Percentiles rank a stretch among this genome's conserved stretches.
phyloP scores from a whole-genome alignment of 768 basidiomycete genomes.

The Lyophyllum decastes region DNA sequence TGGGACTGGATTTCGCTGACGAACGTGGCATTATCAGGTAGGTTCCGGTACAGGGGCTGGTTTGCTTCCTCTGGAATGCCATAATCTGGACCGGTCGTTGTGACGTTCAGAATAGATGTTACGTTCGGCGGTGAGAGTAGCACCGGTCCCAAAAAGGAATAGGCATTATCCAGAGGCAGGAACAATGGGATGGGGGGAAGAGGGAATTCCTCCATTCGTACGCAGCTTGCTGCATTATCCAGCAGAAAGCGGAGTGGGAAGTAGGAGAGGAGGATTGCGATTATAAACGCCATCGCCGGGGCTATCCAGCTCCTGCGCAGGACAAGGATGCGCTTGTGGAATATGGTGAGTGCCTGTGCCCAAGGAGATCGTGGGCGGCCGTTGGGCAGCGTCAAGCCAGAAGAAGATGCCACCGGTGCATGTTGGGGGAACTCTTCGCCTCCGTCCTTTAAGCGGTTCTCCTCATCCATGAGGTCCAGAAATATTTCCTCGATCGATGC shows the following conservation, averaged over 20 bases:
- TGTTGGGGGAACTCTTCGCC: neutral
- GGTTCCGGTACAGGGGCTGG: neutral
- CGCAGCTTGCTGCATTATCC: neutral
- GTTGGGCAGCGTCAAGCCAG: constrained; percentile 29
- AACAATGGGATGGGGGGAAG: neutral
- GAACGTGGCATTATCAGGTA: neutral
- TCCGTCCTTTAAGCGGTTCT: constrained; percentile 23
- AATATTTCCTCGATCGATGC: constrained; percentile 69
- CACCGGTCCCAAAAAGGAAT: constrained; percentile 41
- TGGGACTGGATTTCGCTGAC: neutral
- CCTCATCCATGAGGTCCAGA: constrained; percentile 49
- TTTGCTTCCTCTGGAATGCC: neutral
- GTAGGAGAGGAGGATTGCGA: constrained; percentile 26
- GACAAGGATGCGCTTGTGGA: constrained; percentile 56
- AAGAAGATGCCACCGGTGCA: constrained; percentile 16
- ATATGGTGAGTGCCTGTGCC: constrained; percentile 57
- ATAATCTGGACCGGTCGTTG: neutral
- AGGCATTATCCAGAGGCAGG: constrained; percentile 27
- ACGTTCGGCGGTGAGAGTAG: constrained; percentile 45
- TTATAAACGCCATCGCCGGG: constrained; percentile 43
- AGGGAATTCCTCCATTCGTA: neutral
- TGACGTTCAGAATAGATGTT: constrained; percentile 32
- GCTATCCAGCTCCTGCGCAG: constrained; percentile 57
- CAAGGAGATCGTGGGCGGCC: constrained; percentile 47
- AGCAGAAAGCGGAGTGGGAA: neutral